Conservation (phyloP, 495 filamentous ascomycete species). For the Annulohypoxylon bovei region DNA sequence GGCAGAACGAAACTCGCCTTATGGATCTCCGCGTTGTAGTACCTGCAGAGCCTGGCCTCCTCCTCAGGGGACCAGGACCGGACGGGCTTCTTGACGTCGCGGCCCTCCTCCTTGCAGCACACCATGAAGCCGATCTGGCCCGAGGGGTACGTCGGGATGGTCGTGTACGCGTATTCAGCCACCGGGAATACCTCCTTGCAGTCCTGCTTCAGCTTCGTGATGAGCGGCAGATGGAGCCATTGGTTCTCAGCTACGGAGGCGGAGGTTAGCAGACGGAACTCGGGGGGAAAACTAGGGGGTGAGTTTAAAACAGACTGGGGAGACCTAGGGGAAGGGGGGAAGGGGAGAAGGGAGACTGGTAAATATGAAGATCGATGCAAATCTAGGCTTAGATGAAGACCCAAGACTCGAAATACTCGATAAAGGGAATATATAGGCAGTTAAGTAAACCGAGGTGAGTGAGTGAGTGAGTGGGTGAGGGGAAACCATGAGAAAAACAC, state of each 20-base stretch:
- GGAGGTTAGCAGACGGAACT: constrained; percentile 20
- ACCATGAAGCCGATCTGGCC: constrained; percentile 99
- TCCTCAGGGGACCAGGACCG: constrained; percentile 83
- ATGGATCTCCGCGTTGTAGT: constrained; percentile 97
- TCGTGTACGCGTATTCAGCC: constrained; percentile 98
- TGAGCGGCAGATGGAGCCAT: constrained; percentile 95
- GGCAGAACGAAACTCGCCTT: constrained; percentile 92
- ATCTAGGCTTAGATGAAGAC: background rate
- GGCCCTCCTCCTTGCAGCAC: constrained; percentile 89
- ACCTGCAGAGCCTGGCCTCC: constrained; percentile 89
- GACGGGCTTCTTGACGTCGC: constrained; percentile 84
- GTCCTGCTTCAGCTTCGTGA: constrained; percentile 90
- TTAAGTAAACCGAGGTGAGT: constrained; percentile 18
- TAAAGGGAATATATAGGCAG: background rate
- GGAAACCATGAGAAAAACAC: constrained; percentile 30
- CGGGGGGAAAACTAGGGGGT: constrained; percentile 2
- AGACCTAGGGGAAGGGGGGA: background rate
- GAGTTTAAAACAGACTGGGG: background rate
- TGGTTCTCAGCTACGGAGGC: constrained; percentile 87
- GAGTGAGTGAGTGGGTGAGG: background rate
- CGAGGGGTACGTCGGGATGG: constrained; percentile 98
- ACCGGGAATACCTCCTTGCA: constrained; percentile 97
- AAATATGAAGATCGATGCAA: background rate
- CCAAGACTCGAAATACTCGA: background rate
- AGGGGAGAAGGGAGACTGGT: background rate